Percentiles rank a stretch among this genome's conserved stretches.
Conservation (phyloP, 176 grass and related monocot genomes). For the Carex cristatella region DNA sequence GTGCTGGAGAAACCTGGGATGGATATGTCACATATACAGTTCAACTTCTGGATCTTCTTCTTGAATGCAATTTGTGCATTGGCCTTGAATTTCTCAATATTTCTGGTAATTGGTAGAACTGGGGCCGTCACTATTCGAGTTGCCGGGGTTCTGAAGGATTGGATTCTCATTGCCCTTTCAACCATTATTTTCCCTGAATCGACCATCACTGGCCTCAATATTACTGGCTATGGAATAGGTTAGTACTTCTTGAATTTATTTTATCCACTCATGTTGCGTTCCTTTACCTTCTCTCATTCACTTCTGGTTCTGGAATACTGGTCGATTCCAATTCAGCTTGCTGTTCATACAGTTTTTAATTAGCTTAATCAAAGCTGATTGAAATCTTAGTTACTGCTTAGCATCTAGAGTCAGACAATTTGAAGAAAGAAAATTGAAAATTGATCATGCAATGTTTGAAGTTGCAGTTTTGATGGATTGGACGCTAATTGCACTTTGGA, state of each 20-base stretch:
- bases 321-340: neutral
- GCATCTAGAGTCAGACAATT: neutral
- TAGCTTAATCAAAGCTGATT: neutral
- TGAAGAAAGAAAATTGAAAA: neutral
- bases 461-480: slow-evolving; percentile 77
- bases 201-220: slow-evolving; percentile 89
- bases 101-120: slow-evolving; percentile 97
- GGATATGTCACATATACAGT: slow-evolving; percentile 79
- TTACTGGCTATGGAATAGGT: slow-evolving; percentile 98
- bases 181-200: slow-evolving; percentile 99
- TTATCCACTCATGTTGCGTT: neutral
- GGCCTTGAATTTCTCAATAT: slow-evolving; percentile 99
- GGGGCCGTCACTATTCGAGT: slow-evolving; percentile 96
- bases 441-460: neutral
- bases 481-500: slow-evolving; percentile 81
- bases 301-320: neutral
- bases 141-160: slow-evolving; percentile 98
- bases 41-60: slow-evolving; percentile 96
- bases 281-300: slow-evolving; percentile 11
- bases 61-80: slow-evolving; percentile 88
- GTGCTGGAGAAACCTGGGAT: slow-evolving; percentile 87
- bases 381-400: neutral
- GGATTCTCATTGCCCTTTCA: slow-evolving; percentile 98
- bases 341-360: neutral
- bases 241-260: slow-evolving; percentile 8